Evolutionary conservation across 2,329 filamentous ascomycete genomes (phyloP), one percentile per base, ranked within the genome.

Genomic region (Thelonectria blattea): DNA sequence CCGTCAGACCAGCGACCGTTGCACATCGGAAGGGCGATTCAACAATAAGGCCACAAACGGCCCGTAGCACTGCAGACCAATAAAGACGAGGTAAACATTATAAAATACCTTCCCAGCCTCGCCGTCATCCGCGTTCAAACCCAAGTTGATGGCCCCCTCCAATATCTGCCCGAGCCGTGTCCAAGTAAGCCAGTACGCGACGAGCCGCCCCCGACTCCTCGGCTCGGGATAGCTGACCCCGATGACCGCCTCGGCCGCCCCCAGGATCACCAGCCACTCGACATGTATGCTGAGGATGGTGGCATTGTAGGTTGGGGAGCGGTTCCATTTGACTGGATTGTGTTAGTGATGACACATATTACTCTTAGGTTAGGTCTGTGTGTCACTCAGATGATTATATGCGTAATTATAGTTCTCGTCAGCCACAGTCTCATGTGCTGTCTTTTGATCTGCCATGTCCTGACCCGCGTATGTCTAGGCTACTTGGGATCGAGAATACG

Each of bases 71-170:
- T 91, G 89, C 0, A 91, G 73, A 0, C 84, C 86, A 56, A 91
- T 89, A 67, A 91, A 91, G 8, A 88, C 75, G 9, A 88, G 75
- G 65, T 86, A 91, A 0, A 90, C 88, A 0, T 81, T 82, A 62
- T 89, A 90, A 0, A 85, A 88, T 0, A 91, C 86, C 46, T 85
- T 83, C 0, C 88, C 88, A 0, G 82, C 83, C 34, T 81, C 70
- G 56, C 81, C 79, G 0, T 80, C 76, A 50, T 85, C 69, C 0
- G 79, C 79, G 65, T 91, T 90, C 8, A 91, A 74, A 0, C 86
- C 86, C 1, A 91, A 73, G 49, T 88, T 90, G 66, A 91, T 86
- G 0, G 87, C 86, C 6, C 88, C 88, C 1, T 88, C 88, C 0
- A 91, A 71, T 11, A 70, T 66, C 32, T 68, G 65, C 1, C 68